Evolutionary conservation across 1,284 basidiomycete species (phyloP).

Genomic region (Mycena citricolor): DNA sequence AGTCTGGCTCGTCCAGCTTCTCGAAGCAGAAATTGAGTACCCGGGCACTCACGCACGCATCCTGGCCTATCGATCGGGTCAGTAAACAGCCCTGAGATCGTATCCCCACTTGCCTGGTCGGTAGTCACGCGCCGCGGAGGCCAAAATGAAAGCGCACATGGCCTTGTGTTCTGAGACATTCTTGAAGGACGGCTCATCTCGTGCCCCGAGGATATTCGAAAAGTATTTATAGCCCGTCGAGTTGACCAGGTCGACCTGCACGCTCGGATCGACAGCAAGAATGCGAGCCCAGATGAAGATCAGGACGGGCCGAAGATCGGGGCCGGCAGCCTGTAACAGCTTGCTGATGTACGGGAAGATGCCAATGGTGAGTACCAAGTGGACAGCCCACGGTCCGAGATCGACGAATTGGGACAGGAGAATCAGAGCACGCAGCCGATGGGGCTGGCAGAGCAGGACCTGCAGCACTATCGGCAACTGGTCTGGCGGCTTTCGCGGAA

Average conservation of each 20-base stretch:
- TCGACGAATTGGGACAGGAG: constrained; percentile 98
- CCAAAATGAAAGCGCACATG: constrained; percentile 98
- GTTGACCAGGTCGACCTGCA: constrained; percentile 88
- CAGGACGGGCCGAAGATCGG: constrained; percentile 94
- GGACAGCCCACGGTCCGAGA: constrained; percentile 97
- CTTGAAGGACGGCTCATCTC: constrained; percentile 70
- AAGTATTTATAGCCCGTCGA: constrained; percentile 89
- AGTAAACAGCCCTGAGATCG: no score
- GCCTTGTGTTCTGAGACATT: constrained; percentile 97
- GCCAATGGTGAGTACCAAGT: constrained; percentile 95
- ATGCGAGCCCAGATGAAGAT: constrained; percentile 99
- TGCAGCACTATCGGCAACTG: constrained; percentile 98
- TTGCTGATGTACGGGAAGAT: constrained; percentile 99
- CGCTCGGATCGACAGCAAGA: constrained; percentile 90
- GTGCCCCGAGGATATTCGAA: constrained; percentile 72
- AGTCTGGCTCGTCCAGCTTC: constrained; percentile 87
- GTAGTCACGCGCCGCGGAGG: constrained; percentile 90
- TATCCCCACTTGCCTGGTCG: no score
- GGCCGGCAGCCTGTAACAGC: constrained; percentile 90
- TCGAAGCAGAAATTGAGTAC: constrained; percentile 92
- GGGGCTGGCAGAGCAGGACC: constrained; percentile 94
- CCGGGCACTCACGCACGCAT: constrained; percentile 80
- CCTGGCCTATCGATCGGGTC: no score
- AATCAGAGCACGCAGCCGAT: constrained; percentile 92
- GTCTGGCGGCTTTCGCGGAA: constrained; percentile 88